These are phyloP conservation scores for Clonostachys chloroleuca DNA, from an alignment of 2,329 filamentous ascomycete genomes.

Conservation along the genomic window DNA sequence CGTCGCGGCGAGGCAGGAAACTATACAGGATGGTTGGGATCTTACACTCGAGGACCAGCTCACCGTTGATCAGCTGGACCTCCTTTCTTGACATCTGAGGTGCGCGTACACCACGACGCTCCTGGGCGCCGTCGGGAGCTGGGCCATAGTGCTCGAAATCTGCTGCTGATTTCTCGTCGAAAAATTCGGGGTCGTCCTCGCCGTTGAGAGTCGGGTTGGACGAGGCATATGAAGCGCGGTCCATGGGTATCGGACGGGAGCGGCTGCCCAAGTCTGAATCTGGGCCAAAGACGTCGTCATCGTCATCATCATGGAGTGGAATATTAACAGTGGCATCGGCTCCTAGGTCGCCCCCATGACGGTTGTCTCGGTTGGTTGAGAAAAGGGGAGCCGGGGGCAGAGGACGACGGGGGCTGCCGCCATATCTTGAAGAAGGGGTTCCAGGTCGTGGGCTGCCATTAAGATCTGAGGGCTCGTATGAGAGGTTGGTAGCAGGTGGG, in stretches of 20 bases:
- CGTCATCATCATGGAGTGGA: conserved; percentile 50
- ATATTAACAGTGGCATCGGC: conserved; percentile 67
- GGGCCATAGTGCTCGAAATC: conserved; percentile 75
- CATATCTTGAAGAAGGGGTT: conserved; percentile 84
- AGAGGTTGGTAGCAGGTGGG: conserved; percentile 64
- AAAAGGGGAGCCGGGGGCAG: conserved; percentile 88
- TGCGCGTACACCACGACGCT: conserved; percentile 78
- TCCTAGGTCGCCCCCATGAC: too few species aligned
- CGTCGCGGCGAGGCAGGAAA: conserved; percentile 88
- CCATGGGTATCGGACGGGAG: conserved; percentile 44
- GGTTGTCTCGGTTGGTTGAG: conserved; percentile 52
- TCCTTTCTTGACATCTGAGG: conserved; percentile 91
- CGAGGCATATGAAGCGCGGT: conserved; percentile 49
- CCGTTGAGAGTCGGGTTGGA: conserved; percentile 51
- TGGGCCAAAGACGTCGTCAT: conserved; percentile 73
- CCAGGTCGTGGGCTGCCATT: conserved; percentile 89
- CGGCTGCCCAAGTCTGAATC: conserved; percentile 46
- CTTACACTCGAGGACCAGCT: conserved; percentile 97
- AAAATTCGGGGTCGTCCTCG: conserved; percentile 9
- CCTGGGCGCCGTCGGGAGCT: conserved; percentile 81
- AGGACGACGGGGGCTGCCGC: conserved; percentile 80
- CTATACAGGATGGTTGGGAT: conserved; percentile 98
- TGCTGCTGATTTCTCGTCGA: conserved; percentile 39
- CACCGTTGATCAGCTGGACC: conserved; percentile 93
- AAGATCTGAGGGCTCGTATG: conserved; percentile 83